These are phyloP conservation scores for Eucalyptus erythrocorys DNA, from an alignment of 345 rosid genomes.

Conservation along the genomic window DNA sequence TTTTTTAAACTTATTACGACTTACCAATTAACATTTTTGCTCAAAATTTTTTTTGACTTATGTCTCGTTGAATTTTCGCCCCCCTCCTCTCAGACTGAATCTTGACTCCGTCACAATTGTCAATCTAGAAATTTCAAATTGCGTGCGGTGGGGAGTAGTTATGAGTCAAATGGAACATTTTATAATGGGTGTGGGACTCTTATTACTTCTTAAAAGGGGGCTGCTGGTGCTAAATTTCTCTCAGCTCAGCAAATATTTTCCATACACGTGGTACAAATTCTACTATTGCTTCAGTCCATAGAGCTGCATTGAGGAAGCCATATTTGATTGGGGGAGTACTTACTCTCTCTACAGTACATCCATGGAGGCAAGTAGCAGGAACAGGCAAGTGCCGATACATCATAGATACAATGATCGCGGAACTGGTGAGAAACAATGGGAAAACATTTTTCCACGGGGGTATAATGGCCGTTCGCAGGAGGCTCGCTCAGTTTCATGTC, in stretches of 20 bases:
- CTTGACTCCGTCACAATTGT: too few relatives aligned
- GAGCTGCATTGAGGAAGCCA: neutral
- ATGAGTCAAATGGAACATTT: accelerated
- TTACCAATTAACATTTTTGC: too few relatives aligned
- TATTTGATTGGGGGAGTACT: neutral
- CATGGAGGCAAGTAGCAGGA: neutral
- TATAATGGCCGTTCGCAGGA: neutral
- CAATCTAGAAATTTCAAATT: too few relatives aligned
- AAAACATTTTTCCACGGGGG: neutral
- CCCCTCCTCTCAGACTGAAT: too few relatives aligned
- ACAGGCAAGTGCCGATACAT: neutral
- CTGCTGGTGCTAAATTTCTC: neutral
- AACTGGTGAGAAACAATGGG: neutral
- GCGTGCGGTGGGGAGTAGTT: too few relatives aligned
- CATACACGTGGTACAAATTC: neutral
- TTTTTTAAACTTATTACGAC: too few relatives aligned
- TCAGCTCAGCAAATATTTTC: too few relatives aligned
- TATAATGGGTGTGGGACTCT: accelerated
- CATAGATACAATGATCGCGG: neutral
- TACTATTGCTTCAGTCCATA: neutral
- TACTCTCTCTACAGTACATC: neutral
- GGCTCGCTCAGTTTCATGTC: neutral
- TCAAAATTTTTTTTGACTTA: too few relatives aligned
- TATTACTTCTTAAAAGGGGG: neutral
- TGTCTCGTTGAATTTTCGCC: too few relatives aligned